Evolutionary conservation across 2,329 filamentous ascomycete species (phyloP), one percentile per base, ranked within the genome.

Genomic region (Talaromyces sp.): DNA sequence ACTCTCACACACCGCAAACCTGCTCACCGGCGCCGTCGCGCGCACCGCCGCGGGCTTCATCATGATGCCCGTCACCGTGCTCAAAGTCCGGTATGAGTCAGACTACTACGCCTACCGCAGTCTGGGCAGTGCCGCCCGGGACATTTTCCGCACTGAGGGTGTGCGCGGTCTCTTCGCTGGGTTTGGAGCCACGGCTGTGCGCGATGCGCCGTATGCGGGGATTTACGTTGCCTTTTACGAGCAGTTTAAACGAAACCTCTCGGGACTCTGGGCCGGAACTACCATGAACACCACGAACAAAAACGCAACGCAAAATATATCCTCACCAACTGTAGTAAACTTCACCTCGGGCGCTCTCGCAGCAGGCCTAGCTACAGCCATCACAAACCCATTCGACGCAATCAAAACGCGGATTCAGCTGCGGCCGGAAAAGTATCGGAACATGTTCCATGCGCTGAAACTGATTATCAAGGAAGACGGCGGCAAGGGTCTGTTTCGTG

Each of bases 341-440:
- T 97, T 97, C 69, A 79, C 84, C 14, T 93, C 91, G 0, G 93
- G 90, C 12, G 86, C 91, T 3, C 70, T 92, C 3, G 92, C 93
- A 3, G 93, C 91, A 0, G 88, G 88, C 1, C 78, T 90, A 31
- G 95, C 92, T 59, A 97, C 92, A 0, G 88, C 88, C 3, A 82
- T 97, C 41, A 97, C 94, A 9, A 99, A 99, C 73, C 94, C 94
- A 0, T 97, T 97, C 69, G 94, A 99, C 75, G 92, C 92, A 0
- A 87, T 97, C 74, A 99, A 99, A 79, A 99, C 94, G 24, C 81
- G 94, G 55, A 86, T 99, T 66, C 94, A 99, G 77, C 81, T 99
- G 35, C 90, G 95, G 79, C 94, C 94, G 3, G 81, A 80, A 7
- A 83, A 85, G 60, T 99, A 97, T 71, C 81, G 83, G 35, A 97